Conservation (phyloP, 129 eudicot genomes). For the Lactuca saligna region DNA sequence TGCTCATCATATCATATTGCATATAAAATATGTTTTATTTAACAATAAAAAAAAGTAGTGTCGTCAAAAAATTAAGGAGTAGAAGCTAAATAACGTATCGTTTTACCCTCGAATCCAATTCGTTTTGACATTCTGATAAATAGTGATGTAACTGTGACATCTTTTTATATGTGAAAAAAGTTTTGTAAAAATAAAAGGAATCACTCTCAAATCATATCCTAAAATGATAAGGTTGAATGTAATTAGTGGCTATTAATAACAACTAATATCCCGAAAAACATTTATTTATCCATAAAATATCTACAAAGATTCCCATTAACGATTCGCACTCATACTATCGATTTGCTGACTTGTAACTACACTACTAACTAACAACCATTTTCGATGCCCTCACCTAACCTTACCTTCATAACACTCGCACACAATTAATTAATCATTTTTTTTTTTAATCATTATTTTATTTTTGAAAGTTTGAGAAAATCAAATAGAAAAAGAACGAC, state of each 20-base stretch:
- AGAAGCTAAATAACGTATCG: neutral
- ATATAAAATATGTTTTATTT: neutral
- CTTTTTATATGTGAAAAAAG: no score
- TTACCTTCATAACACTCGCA: neutral
- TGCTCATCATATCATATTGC: slow-evolving; percentile 19
- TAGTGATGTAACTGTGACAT: no score
- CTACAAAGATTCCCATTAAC: slow-evolving; percentile 28
- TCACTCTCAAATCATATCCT: slow-evolving; percentile 11
- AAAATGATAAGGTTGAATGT: slow-evolving; percentile 25
- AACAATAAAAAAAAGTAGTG: neutral
- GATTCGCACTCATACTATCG: slow-evolving; percentile 33
- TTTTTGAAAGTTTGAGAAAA: neutral
- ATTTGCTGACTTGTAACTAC: slow-evolving; percentile 38
- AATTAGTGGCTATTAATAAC: slow-evolving; percentile 16
- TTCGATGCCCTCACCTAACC: slow-evolving; percentile 29
- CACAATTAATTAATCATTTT: no score
- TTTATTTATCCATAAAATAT: slow-evolving; percentile 28
- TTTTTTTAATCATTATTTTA: neutral
- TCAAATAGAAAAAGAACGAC: neutral
- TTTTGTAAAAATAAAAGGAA: no score
- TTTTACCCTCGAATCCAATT: neutral
- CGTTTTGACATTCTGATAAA: neutral
- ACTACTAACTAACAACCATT: slow-evolving; percentile 34
- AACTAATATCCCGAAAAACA: neutral
- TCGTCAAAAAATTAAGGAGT: neutral